Conservation (phyloP, 257 asterid species). For the Haberlea rhodopensis region DNA sequence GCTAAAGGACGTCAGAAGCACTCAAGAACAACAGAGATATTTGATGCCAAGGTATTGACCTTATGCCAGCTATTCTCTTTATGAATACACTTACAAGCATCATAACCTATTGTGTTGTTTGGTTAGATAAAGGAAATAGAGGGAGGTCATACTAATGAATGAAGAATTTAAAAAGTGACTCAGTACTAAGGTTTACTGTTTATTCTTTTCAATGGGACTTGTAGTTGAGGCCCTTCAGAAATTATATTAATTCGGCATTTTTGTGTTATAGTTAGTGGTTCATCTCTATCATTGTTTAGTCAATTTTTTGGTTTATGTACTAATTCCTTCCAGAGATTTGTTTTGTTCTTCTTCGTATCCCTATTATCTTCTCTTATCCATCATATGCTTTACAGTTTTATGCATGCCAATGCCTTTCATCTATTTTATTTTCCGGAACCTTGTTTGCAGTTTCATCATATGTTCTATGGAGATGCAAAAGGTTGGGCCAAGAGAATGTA, state of each 20-base stretch:
- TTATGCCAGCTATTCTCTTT: constrained; percentile 3
- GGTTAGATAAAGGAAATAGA: background rate
- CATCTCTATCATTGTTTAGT: background rate
- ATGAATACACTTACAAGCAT: background rate
- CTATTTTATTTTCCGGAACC: constrained; percentile 14
- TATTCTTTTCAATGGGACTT: background rate
- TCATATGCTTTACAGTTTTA: background rate
- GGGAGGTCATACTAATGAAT: background rate
- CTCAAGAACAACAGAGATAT: constrained; percentile 46
- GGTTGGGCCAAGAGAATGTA: constrained; percentile 60
- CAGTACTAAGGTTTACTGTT: background rate
- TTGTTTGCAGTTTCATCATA: constrained; percentile 54
- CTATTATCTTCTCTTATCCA: background rate
- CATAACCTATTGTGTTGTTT: background rate
- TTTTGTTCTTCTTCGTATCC: background rate
- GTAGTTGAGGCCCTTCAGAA: background rate
- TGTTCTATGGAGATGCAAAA: constrained; percentile 64
- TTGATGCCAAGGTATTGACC: constrained; percentile 64
- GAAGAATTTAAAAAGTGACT: background rate
- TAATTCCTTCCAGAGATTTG: background rate
- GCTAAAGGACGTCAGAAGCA: constrained; percentile 45
- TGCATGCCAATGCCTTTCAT: constrained; percentile 15
- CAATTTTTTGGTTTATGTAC: background rate
- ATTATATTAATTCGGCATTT: background rate
- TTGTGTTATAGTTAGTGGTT: background rate